Evolutionary conservation across 2,329 filamentous ascomycete species (phyloP).

Genomic region (Aureobasidium uvarum): DNA sequence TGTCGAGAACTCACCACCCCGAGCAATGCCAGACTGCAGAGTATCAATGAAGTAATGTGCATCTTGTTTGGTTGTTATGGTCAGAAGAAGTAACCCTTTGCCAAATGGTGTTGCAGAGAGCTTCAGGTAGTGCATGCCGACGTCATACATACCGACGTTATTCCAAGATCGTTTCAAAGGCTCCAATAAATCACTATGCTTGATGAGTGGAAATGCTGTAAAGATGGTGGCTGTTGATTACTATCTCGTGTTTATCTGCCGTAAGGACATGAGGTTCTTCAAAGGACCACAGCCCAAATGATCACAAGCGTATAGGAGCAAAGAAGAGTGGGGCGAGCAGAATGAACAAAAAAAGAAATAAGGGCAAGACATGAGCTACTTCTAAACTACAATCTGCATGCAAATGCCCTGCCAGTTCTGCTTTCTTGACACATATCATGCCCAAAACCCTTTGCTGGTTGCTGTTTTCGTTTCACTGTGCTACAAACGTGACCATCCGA

Average conservation of each 20-base stretch:
- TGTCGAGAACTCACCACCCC: not conserved
- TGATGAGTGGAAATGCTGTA: not conserved
- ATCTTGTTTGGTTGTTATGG: not conserved
- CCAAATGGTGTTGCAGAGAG: not conserved
- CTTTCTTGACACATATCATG: constrained; percentile 22
- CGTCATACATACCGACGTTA: not conserved
- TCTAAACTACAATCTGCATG: constrained; percentile 27
- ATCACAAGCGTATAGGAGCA: not conserved
- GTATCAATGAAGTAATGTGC: not conserved
- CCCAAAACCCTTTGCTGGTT: constrained; percentile 25
- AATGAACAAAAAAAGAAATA: constrained; percentile 24
- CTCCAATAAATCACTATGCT: not conserved
- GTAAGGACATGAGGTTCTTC: not conserved
- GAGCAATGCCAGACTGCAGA: not conserved
- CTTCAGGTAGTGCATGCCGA: constrained; percentile 2
- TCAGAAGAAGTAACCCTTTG: not conserved
- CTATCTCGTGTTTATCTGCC: not conserved
- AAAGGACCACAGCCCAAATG: not conserved
- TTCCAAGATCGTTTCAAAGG: not conserved
- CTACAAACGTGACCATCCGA: constrained; percentile 24
- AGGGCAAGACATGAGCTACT: constrained; percentile 27
- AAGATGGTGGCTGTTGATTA: not conserved
- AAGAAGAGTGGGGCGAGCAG: not conserved
- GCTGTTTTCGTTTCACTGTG: constrained; percentile 26
- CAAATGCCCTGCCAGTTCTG: constrained; percentile 25